Evolutionary conservation across 2,329 filamentous ascomycete species (phyloP).

Genomic region (Trichoderma lentiforme): DNA sequence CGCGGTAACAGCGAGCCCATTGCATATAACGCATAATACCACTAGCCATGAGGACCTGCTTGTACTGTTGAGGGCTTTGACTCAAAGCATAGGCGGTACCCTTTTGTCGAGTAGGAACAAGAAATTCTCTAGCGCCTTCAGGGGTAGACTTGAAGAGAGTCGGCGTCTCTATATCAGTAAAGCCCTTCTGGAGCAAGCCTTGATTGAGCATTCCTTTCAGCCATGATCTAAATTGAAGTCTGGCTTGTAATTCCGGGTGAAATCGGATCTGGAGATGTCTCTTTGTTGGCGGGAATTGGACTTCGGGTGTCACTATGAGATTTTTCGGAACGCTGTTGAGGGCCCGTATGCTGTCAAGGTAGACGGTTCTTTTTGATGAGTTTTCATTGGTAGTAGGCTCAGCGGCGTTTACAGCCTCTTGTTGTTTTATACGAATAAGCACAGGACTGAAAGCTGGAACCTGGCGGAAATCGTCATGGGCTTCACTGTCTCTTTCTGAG

Average conservation of each 20-base stretch:
- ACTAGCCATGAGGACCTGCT: slow-evolving; percentile 93
- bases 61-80: slow-evolving; percentile 97
- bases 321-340: slow-evolving; percentile 48
- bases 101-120: slow-evolving; percentile 77
- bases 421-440: slow-evolving; percentile 40
- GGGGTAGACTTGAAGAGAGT: slow-evolving; percentile 96
- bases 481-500: slow-evolving; percentile 33
- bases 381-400: slow-evolving; percentile 25
- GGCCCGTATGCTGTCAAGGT: slow-evolving; percentile 55
- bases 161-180: slow-evolving; percentile 84
- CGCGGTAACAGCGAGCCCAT: slow-evolving; percentile 90
- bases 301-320: slow-evolving; percentile 71
- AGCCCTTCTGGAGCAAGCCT: slow-evolving; percentile 54
- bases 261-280: slow-evolving; percentile 85
- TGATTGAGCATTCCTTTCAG: slow-evolving; percentile 53
- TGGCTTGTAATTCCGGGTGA: slow-evolving; percentile 60
- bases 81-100: slow-evolving; percentile 85
- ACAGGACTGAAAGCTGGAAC: slow-evolving; percentile 54
- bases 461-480: slow-evolving; percentile 42
- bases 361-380: slow-evolving; percentile 50
- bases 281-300: slow-evolving; percentile 68
- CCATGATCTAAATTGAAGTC: slow-evolving; percentile 67
- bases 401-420: slow-evolving; percentile 24
- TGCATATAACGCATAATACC: slow-evolving; percentile 83
- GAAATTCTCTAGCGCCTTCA: slow-evolving; percentile 89